A percentile compares a stretch with the other conserved stretches of the same genome.
phyloP scores from a whole-genome alignment of 2,329 filamentous ascomycete species.

The Sporothrix sp. region DNA sequence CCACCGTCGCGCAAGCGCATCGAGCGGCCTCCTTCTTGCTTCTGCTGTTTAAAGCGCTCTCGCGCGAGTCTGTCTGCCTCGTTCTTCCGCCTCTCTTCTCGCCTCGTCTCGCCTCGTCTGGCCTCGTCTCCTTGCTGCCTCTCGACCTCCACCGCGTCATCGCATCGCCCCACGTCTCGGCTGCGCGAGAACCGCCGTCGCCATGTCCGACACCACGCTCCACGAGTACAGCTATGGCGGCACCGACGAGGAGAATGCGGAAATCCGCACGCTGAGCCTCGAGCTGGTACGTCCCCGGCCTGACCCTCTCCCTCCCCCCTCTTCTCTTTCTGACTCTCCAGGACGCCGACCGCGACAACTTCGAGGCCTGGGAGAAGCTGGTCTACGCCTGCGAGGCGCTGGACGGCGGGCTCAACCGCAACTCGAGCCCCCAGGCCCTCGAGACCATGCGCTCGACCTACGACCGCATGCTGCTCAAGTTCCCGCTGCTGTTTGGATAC shows the following conservation, averaged over 20 bases:
- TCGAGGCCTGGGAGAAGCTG: conserved; percentile 90
- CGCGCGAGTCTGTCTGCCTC: too few species aligned
- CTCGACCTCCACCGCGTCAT: too few species aligned
- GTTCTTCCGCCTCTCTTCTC: too few species aligned
- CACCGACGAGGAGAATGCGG: conserved; percentile 70
- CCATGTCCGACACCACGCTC: conserved; percentile 29
- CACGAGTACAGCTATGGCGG: conserved; percentile 64
- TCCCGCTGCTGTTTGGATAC: conserved; percentile 91
- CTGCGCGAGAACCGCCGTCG: not conserved
- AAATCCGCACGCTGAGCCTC: conserved; percentile 67
- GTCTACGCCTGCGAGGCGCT: conserved; percentile 72
- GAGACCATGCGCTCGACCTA: conserved; percentile 78
- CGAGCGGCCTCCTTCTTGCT: too few species aligned
- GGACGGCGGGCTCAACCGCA: conserved; percentile 89
- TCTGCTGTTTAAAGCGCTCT: too few species aligned
- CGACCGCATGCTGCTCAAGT: conserved; percentile 88
- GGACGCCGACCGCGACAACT: conserved; percentile 73
- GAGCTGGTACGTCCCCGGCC: conserved; percentile 56
- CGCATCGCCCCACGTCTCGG: too few species aligned
- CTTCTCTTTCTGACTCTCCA: conserved; percentile 23
- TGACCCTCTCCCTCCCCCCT: too few species aligned
- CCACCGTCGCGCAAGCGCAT: too few species aligned
- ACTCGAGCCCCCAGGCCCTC: conserved; percentile 90
- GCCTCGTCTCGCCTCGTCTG: not conserved
- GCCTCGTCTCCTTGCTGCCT: too few species aligned